Evolutionary conservation across 768 basidiomycete genomes (phyloP).

Genomic region (Xerocomus spinulosus): DNA sequence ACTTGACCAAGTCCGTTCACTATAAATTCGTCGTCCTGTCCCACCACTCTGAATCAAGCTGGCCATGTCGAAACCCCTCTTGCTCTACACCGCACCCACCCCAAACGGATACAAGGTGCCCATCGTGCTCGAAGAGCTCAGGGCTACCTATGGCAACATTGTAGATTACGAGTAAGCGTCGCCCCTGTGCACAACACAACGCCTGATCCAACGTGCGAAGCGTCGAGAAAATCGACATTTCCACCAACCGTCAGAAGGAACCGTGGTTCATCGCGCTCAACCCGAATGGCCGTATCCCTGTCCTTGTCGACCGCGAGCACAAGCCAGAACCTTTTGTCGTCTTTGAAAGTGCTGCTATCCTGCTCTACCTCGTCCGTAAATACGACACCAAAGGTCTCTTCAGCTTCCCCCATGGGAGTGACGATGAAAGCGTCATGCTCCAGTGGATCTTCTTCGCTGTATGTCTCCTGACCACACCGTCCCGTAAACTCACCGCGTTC

Average conservation of each 20-base stretch:
- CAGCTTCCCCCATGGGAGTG: conserved; percentile 54
- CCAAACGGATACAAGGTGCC: conserved; percentile 55
- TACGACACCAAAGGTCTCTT: conserved; percentile 77
- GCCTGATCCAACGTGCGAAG: conserved; percentile 28
- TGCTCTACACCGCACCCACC: conserved; percentile 41
- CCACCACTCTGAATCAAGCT: not conserved
- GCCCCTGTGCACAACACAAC: not conserved
- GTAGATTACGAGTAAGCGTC: conserved; percentile 48
- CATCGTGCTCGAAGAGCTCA: conserved; percentile 62
- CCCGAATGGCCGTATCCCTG: conserved; percentile 71
- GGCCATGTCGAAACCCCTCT: conserved; percentile 23
- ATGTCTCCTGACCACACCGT: conserved; percentile 9
- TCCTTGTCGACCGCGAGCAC: conserved; percentile 56
- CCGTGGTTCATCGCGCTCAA: conserved; percentile 74
- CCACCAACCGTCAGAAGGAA: conserved; percentile 72
- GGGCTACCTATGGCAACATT: conserved; percentile 41
- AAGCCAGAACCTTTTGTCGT: conserved; percentile 52
- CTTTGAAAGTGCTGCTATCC: conserved; percentile 78
- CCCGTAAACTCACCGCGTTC: not conserved
- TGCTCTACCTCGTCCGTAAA: conserved; percentile 76
- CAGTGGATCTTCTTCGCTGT: conserved; percentile 89
- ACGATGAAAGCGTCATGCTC: conserved; percentile 65
- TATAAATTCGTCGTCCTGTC: conserved; percentile 9
- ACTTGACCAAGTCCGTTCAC: too few species aligned
- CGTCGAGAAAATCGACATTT: conserved; percentile 50